Base-by-base conservation (phyloP, 495 filamentous ascomycete species). In the Neurospora discreta region DNA sequence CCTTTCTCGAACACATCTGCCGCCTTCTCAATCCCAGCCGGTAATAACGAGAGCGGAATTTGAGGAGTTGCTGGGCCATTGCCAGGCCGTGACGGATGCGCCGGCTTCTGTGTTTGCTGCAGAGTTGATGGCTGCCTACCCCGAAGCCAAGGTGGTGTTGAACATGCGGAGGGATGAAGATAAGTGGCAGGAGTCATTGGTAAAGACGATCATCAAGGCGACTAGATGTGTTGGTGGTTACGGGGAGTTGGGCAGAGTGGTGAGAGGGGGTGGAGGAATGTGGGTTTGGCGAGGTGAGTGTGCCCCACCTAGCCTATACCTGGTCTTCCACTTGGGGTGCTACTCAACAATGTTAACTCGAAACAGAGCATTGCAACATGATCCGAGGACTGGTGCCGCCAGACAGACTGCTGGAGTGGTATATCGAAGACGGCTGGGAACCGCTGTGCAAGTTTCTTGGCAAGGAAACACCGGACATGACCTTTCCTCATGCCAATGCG, bases 1-100 rank as follows among this genome's bases (percentile, higher is more conserved):
- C n/a, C 33, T 44, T 80, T 60, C 58, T 79, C 73, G 77, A 80
- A 26, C 68, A 72, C 41, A 65, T 80, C 36, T 80, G 80, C 58
- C 65, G 44, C 33, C 68, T 75, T 5, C 77, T 3, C 44, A 52
- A 5, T 68, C 39, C 15, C 68, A 69, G 16, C n/a, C 58, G 30
- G 18, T 7, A 15, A 20, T 90, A 73, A 85, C 85, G 41, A 82
- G 85, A 20, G 84, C 84, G 72, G 83, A 87, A 43, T 86, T 85
- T 36, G 85, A 87, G 74, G 70, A 75, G 6, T 10, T 87, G 3
- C 73, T 87, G 18, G 82, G 83, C 8, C 74, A 85, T 71, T 77
- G 76, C 73, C 75, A 79, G 52, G 84, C 84, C 26, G 77, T 85
- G 0, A 81, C 80, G 3, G 83, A 86, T 52, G 70, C 76, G 10